Percentiles rank a stretch among this genome's conserved stretches.
These are phyloP conservation scores for Petunia secreta DNA, from an alignment of 257 asterid species.

Conservation along the genomic window DNA sequence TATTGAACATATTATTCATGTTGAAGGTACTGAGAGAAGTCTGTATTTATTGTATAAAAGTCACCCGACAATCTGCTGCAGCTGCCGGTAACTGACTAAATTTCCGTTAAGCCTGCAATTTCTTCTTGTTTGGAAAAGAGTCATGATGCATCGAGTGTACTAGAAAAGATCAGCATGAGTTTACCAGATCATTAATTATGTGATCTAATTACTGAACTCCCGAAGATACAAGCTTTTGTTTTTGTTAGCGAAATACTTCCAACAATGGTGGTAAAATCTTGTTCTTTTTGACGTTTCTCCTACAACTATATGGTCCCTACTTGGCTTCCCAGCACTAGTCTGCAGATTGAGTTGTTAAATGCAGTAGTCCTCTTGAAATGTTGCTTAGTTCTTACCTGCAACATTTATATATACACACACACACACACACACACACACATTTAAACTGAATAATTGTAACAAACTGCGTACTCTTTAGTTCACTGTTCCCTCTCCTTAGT, in stretches of 20 bases:
- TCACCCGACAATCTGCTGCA: neutral
- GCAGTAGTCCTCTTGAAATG: slow-evolving; percentile 12
- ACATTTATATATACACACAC: too few species aligned
- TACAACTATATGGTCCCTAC: neutral
- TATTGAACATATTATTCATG: neutral
- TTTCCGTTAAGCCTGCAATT: slow-evolving; percentile 6
- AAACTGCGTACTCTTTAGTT: too few species aligned
- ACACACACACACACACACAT: too few species aligned
- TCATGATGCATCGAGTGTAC: neutral
- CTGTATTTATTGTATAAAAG: neutral
- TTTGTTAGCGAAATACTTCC: neutral
- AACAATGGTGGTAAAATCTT: too few species aligned
- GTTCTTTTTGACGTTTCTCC: too few species aligned
- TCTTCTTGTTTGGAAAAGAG: neutral
- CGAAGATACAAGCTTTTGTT: neutral
- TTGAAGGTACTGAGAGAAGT: neutral
- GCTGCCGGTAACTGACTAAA: neutral
- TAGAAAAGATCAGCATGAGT: neutral
- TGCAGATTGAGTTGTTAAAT: slow-evolving; percentile 12
- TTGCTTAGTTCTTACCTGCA: neutral
- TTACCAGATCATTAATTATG: neutral
- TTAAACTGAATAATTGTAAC: too few species aligned
- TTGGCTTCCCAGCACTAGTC: neutral
- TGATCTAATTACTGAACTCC: neutral
- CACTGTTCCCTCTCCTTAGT: neutral